These are phyloP conservation scores for Bruguiera sexangula DNA, from an alignment of 345 rosid species.

Conservation along the genomic window DNA sequence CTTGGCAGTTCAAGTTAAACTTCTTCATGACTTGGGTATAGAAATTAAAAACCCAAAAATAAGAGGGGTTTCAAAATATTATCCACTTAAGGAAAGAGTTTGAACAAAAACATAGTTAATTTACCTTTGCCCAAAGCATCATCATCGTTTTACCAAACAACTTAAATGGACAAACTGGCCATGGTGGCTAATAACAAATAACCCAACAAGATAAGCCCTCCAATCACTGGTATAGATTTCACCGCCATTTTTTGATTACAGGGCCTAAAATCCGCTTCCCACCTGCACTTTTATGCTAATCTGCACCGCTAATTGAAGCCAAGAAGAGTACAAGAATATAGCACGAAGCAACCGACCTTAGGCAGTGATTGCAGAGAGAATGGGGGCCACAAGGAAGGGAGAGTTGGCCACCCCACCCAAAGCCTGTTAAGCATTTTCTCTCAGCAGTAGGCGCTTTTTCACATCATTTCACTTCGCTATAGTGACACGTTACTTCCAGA, in stretches of 20 bases:
- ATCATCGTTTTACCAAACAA: neutral
- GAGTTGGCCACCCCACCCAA: neutral
- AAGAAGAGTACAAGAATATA: neutral
- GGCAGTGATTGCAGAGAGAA: neutral
- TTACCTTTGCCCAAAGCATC: neutral
- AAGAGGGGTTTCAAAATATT: neutral
- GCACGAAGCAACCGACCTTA: neutral
- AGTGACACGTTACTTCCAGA: neutral
- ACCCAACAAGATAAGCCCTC: conserved; percentile 3
- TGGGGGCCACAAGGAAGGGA: neutral
- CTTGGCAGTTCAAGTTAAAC: neutral
- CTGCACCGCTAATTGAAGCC: neutral
- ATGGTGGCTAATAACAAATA: neutral
- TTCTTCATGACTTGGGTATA: neutral
- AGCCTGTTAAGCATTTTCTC: neutral
- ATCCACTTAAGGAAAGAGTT: neutral
- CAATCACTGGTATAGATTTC: neutral
- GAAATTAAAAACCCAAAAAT: neutral
- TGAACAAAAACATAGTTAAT: neutral
- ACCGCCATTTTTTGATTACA: neutral
- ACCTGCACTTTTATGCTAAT: neutral
- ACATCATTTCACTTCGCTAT: neutral
- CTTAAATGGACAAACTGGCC: neutral
- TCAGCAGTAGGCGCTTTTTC: neutral
- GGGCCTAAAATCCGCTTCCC: neutral